phyloP scores from a whole-genome alignment of 768 basidiomycete genomes.

The Epithele typhae region DNA sequence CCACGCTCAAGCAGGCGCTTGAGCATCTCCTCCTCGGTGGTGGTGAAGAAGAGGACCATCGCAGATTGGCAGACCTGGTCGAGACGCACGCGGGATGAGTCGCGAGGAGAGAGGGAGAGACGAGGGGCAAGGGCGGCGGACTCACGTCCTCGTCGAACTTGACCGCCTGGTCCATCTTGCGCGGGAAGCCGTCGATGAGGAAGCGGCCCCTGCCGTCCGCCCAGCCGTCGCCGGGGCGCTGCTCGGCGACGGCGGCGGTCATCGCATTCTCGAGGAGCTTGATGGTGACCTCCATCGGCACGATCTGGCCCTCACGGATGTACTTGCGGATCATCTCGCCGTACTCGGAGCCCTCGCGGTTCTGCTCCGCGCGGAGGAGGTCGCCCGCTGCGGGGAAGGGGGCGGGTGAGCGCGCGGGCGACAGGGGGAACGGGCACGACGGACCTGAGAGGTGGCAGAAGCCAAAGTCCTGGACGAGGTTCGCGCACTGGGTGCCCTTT shows the following conservation, averaged over 20 bases:
- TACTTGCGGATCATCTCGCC: conserved; percentile 82
- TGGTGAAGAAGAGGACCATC: conserved; percentile 80
- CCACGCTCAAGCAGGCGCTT: conserved; percentile 82
- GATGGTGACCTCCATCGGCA: conserved; percentile 95
- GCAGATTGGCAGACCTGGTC: conserved; percentile 74
- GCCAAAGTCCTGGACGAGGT: conserved; percentile 76
- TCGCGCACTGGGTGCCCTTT: conserved; percentile 92
- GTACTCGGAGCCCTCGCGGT: conserved; percentile 76
- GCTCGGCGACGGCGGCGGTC: conserved; percentile 49
- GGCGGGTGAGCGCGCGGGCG: conserved; percentile 1
- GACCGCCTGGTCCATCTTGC: conserved; percentile 97
- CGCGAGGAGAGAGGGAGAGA: neutral
- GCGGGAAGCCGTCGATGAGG: conserved; percentile 94
- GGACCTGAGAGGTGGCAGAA: conserved; percentile 93
- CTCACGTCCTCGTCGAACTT: conserved; percentile 84
- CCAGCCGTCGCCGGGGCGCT: conserved; percentile 53
- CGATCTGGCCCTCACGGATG: conserved; percentile 90
- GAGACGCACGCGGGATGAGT: neutral
- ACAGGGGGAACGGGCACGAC: conserved; percentile 17
- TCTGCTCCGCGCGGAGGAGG: conserved; percentile 91
- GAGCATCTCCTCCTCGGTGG: conserved; percentile 85
- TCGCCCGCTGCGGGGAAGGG: conserved; percentile 71
- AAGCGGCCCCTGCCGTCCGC: conserved; percentile 73
- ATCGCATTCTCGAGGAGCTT: conserved; percentile 95
- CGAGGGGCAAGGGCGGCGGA: neutral